A percentile compares a stretch with the other conserved stretches of the same genome.
phyloP scores from a whole-genome alignment of 2,329 filamentous ascomycete species.

The Trichoderma simmonsii region DNA sequence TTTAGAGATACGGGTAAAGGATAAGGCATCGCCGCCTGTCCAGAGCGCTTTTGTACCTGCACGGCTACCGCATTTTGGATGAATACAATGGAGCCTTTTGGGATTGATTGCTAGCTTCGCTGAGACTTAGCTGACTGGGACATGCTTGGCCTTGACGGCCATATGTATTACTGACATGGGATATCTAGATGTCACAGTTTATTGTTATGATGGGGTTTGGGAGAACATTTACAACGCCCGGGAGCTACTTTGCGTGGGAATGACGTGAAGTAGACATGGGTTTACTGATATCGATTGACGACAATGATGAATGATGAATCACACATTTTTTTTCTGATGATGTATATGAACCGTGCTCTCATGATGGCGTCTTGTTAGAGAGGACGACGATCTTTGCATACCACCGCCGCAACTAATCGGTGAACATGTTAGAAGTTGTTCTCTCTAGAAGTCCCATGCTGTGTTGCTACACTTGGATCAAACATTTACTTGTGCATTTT shows the following conservation, averaged over 20 bases:
- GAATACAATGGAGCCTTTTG: constrained; percentile 14
- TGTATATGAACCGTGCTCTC: not conserved
- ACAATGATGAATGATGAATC: constrained; percentile 5
- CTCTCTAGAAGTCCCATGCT: not conserved
- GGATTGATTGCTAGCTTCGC: not conserved
- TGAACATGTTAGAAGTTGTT: no score
- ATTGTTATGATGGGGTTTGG: not conserved
- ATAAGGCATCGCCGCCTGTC: not conserved
- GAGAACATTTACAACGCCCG: not conserved
- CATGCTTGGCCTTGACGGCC: not conserved
- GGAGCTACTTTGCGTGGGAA: not conserved
- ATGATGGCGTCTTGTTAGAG: not conserved
- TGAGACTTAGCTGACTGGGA: not conserved
- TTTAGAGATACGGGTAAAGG: constrained; percentile 30
- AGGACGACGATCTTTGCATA: not conserved
- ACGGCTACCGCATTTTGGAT: constrained; percentile 55
- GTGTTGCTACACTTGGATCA: not conserved
- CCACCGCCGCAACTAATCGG: not conserved
- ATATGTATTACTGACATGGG: constrained; percentile 13
- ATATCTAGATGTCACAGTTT: constrained; percentile 1
- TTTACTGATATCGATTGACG: not conserved
- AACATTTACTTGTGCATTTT: not conserved
- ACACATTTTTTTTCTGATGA: not conserved
- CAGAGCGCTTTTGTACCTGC: constrained; percentile 53
- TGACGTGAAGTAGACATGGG: not conserved